These are phyloP conservation scores for Cytospora piceae DNA, from an alignment of 2,329 filamentous ascomycete genomes.

Conservation along the genomic window DNA sequence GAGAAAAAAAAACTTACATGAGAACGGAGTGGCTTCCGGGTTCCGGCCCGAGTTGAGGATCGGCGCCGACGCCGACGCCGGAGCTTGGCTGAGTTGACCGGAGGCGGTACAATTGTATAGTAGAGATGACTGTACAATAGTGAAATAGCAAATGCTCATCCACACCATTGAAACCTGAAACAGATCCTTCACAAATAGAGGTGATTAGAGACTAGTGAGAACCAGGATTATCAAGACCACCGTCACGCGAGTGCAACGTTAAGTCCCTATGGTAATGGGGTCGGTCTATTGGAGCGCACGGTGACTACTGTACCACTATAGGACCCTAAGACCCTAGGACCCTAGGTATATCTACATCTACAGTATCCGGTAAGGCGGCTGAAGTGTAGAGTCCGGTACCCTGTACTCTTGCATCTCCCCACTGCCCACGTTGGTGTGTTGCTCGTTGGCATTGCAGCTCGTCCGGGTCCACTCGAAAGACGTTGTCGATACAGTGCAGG, in stretches of 20 bases:
- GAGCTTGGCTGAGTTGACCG: constrained; percentile 1
- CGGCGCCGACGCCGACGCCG: constrained; percentile 5
- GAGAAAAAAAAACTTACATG: background rate
- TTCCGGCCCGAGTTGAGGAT: background rate
- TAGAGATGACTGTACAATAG: background rate
- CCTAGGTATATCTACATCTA: background rate
- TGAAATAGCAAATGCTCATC: background rate
- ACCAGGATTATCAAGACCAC: background rate
- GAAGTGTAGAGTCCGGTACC: background rate
- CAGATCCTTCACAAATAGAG: background rate
- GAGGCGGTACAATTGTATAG: background rate
- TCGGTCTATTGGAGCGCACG: constrained; percentile 2
- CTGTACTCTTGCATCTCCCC: background rate
- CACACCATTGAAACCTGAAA: background rate
- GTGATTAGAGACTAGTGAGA: background rate
- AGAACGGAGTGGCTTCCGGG: background rate
- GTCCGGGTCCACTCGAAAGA: constrained; percentile 20
- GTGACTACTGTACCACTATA: background rate
- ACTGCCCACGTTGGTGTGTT: constrained; percentile 18
- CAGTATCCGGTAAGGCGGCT: background rate
- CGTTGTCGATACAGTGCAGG: constrained; percentile 13
- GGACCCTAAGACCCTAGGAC: background rate
- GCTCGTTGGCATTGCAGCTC: constrained; percentile 26
- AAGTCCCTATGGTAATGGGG: background rate
- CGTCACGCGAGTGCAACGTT: constrained; percentile 1